Conservation (phyloP, 441 rosid species). For the Kokia cookei region DNA sequence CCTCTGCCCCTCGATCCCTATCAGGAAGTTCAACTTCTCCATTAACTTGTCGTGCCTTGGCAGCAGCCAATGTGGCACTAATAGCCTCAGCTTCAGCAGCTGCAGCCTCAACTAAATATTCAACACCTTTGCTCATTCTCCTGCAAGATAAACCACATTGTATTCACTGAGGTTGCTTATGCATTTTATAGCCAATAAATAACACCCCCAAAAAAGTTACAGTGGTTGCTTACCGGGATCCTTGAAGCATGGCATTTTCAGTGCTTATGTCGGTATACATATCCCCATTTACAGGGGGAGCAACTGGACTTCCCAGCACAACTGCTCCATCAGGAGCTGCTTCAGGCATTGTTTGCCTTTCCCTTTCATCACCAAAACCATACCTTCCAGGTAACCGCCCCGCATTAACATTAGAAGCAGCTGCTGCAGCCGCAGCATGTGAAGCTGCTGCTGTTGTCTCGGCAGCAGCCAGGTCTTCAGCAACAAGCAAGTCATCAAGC, state of each 20-base stretch:
- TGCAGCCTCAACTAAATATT: constrained; percentile 94
- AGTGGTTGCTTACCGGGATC: constrained; percentile 51
- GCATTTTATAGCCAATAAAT: background rate
- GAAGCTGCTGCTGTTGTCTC: constrained; percentile 90
- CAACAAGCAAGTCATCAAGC: constrained; percentile 94
- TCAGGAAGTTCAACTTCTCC: constrained; percentile 90
- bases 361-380: constrained; percentile 74
- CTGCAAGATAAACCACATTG: constrained; percentile 34
- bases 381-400: constrained; percentile 68
- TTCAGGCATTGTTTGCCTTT: constrained; percentile 55
- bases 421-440: constrained; percentile 85
- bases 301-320: constrained; percentile 88
- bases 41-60: constrained; percentile 90
- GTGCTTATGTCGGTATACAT: constrained; percentile 91
- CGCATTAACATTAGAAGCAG: constrained; percentile 56
- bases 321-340: constrained; percentile 81
- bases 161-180: background rate
- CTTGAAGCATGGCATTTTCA: constrained; percentile 81
- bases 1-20: constrained; percentile 87
- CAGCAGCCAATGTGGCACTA: constrained; percentile 93
- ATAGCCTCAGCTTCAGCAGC: constrained; percentile 99
- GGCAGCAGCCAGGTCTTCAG: constrained; percentile 92
- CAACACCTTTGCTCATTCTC: constrained; percentile 88
- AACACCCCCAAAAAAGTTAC: background rate
- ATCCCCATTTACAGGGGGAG: constrained; percentile 88